phyloP scores from a whole-genome alignment of 2,329 filamentous ascomycete genomes.

The Chaetomium globosum region DNA sequence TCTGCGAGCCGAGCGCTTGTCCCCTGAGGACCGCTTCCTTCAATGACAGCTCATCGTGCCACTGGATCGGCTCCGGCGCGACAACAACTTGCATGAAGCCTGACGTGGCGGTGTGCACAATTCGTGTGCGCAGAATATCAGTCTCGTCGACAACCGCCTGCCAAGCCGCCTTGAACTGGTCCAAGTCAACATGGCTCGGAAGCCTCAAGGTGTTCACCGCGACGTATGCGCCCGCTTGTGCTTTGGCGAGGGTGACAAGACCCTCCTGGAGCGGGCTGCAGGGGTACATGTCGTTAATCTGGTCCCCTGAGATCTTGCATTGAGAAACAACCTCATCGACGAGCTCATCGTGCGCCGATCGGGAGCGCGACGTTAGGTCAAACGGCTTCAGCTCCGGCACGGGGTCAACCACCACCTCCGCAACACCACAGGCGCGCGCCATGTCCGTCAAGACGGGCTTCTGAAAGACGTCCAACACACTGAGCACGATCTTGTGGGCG shows the following conservation, averaged over 20 bases:
- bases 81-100: conserved; percentile 33
- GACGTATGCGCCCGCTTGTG: conserved; percentile 45
- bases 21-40: conserved; percentile 29
- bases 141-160: conserved; percentile 32
- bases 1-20: conserved; percentile 27
- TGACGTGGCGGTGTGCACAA: conserved; percentile 28
- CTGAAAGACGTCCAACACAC: conserved; percentile 35
- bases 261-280: conserved; percentile 48
- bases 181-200: conserved; percentile 29
- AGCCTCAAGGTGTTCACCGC: conserved; percentile 39
- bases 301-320: conserved; percentile 22
- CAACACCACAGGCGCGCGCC: conserved; percentile 25
- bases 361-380: conserved; percentile 22
- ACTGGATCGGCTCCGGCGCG: conserved; percentile 28
- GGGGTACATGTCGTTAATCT: conserved; percentile 45
- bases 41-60: conserved; percentile 28
- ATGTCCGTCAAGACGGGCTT: conserved; percentile 31
- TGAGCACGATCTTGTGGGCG: conserved; percentile 30
- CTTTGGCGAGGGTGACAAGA: conserved; percentile 44
- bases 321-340: conserved; percentile 28
- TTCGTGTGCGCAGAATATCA: conserved; percentile 33
- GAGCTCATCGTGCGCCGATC: conserved; percentile 19
- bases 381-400: conserved; percentile 25
- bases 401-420: background rate
- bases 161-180: conserved; percentile 40